Percentiles rank a stretch among this genome's conserved stretches.
phyloP scores from a whole-genome alignment of 441 rosid species.

The Macaranga tanarius region DNA sequence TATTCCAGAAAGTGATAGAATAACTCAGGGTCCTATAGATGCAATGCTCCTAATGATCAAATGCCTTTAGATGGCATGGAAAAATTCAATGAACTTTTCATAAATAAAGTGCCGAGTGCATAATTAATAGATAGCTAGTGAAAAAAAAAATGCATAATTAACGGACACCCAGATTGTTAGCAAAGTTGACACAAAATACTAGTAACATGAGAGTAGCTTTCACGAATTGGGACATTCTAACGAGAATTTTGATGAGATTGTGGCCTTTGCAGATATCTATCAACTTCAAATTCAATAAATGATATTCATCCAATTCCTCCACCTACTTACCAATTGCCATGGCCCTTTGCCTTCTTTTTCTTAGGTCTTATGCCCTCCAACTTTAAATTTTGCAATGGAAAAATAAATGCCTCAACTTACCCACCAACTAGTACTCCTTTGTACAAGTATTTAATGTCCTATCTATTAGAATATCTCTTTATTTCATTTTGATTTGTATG shows the following conservation, averaged over 20 bases:
- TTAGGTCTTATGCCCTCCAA: background rate
- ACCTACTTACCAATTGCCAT: background rate
- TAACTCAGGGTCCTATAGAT: background rate
- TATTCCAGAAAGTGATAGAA: background rate
- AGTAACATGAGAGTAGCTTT: background rate
- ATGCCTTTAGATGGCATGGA: background rate
- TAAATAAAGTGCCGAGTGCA: too few relatives aligned
- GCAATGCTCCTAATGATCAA: background rate
- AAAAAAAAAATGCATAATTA: background rate
- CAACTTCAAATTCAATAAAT: background rate
- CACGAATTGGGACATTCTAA: background rate
- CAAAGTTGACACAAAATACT: background rate
- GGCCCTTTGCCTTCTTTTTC: background rate
- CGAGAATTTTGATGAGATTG: background rate
- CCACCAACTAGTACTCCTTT: background rate
- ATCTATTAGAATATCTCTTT: background rate
- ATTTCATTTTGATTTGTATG: background rate
- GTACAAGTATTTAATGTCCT: background rate
- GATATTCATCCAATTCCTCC: background rate
- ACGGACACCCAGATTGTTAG: background rate
- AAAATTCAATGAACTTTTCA: background rate
- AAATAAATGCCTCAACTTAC: background rate
- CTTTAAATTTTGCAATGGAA: background rate
- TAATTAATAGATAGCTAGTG: background rate
- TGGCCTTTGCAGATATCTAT: background rate